These are phyloP conservation scores for Saksenaea oblongispora DNA, from an alignment of 371 early-diverging fungal species.

Conservation along the genomic window DNA sequence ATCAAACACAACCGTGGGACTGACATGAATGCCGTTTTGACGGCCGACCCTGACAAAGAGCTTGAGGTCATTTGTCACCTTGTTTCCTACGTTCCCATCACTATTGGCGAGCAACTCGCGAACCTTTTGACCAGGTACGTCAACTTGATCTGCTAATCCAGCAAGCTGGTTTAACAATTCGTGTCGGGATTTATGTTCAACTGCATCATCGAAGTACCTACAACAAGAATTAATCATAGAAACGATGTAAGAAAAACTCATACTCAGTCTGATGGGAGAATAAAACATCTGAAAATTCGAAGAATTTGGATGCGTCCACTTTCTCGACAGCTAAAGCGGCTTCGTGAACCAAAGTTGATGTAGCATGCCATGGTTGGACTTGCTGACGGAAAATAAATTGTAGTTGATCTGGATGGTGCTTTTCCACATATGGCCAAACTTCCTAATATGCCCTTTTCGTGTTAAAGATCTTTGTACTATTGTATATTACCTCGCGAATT, in stretches of 20 bases:
- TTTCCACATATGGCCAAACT: constrained; percentile 60
- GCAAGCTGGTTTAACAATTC: constrained; percentile 51
- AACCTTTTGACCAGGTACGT: constrained; percentile 46
- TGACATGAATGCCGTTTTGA: constrained; percentile 77
- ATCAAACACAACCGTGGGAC: constrained; percentile 75
- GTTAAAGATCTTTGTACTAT: background rate
- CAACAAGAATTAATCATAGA: background rate
- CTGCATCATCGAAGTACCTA: constrained; percentile 70
- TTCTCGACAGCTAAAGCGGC: constrained; percentile 81
- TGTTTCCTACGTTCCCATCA: constrained; percentile 57
- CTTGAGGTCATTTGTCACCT: constrained; percentile 70
- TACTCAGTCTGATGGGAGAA: constrained; percentile 67
- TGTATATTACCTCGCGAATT: constrained; percentile 41
- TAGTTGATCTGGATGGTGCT: constrained; percentile 49
- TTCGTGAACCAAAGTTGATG: constrained; percentile 74
- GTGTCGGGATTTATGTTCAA: constrained; percentile 57
- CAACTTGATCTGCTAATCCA: constrained; percentile 44
- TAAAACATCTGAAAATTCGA: constrained; percentile 53
- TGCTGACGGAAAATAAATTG: constrained; percentile 78
- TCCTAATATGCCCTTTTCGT: constrained; percentile 23
- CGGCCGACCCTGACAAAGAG: constrained; percentile 66
- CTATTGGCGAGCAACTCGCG: constrained; percentile 46
- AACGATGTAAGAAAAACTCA: constrained; percentile 1
- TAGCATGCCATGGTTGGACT: constrained; percentile 86
- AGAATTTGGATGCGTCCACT: constrained; percentile 59